Conservation (phyloP, 495 filamentous ascomycete species). For the Tirmania nivea region DNA sequence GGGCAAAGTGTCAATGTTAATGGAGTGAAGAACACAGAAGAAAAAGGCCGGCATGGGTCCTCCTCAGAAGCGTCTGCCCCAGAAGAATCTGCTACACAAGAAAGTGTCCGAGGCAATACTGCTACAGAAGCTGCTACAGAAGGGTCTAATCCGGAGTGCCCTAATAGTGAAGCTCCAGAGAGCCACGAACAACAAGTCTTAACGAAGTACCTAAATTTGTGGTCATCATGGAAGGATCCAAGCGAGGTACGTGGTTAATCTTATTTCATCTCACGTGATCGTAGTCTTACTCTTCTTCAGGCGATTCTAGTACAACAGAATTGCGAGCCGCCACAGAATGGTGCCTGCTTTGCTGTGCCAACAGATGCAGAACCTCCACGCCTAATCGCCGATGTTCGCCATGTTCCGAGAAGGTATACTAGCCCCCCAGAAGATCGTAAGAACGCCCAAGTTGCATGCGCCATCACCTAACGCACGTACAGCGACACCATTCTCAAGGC, state of each 20-base stretch:
- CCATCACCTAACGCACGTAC: constrained; percentile 6
- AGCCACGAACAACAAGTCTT: constrained; percentile 27
- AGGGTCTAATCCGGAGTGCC: neutral
- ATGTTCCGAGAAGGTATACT: constrained; percentile 21
- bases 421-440: constrained; percentile 3
- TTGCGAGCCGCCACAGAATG: constrained; percentile 49
- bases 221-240: constrained; percentile 56
- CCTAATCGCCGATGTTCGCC: constrained; percentile 22
- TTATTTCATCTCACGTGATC: neutral
- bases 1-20: neutral
- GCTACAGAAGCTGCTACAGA: neutral
- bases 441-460: constrained; percentile 13
- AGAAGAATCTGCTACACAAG: neutral
- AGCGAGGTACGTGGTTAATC: constrained; percentile 24
- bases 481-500: constrained; percentile 47
- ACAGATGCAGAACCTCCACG: constrained; percentile 18
- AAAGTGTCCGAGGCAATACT: neutral
- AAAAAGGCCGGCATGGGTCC: neutral
- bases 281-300: constrained; percentile 9
- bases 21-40: neutral
- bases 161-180: constrained; percentile 12
- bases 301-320: constrained; percentile 54
- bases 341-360: constrained; percentile 25
- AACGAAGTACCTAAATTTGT: constrained; percentile 50
- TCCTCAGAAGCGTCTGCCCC: too few relatives aligned